Conservation (phyloP, 257 asterid genomes). For the Solanum pimpinellifolium region DNA sequence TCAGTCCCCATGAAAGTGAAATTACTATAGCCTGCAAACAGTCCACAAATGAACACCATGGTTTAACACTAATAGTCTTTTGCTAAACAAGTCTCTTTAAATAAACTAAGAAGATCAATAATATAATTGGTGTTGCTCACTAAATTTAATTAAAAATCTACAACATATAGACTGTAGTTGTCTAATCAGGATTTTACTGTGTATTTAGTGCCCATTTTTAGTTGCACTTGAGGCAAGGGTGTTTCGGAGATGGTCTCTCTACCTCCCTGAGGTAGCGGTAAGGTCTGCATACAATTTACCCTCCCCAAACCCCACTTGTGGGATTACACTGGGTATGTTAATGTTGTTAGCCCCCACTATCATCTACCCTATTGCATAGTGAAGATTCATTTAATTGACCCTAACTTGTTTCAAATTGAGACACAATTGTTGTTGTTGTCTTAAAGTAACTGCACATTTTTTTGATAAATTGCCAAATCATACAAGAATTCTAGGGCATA, state of each 20-base stretch:
- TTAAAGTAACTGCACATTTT: neutral
- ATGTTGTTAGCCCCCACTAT: neutral
- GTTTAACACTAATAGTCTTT: neutral
- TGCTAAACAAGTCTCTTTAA: neutral
- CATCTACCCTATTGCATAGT: neutral
- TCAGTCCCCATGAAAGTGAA: slow-evolving; percentile 41
- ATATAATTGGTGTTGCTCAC: neutral
- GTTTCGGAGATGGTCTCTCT: neutral
- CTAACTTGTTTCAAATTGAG: neutral
- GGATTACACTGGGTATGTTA: neutral
- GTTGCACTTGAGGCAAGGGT: neutral
- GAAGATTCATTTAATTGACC: neutral
- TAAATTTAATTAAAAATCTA: neutral
- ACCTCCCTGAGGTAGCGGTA: neutral
- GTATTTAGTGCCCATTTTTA: neutral
- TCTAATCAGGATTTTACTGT: neutral
- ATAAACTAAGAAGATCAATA: neutral
- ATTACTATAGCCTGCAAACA: neutral
- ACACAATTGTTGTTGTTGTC: neutral
- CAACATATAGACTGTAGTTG: neutral
- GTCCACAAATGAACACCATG: neutral
- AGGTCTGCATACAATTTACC: neutral
- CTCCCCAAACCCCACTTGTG: neutral
- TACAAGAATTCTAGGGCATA: neutral
- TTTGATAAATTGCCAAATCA: neutral